phyloP scores from a whole-genome alignment of 2,329 filamentous ascomycete species.

The Cladophialophora yegresii region DNA sequence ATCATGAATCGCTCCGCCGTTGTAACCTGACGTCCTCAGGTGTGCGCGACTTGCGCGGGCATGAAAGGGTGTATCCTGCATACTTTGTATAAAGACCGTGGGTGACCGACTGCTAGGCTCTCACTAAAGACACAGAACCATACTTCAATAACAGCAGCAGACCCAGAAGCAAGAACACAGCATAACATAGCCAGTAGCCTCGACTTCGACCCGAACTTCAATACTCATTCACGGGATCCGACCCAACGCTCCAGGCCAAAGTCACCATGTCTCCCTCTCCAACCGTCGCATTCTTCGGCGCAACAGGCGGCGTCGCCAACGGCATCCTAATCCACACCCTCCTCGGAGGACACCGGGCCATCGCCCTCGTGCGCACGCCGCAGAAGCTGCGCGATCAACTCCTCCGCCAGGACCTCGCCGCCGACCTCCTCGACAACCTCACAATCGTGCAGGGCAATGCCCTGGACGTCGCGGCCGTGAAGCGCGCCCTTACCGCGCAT shows the following conservation, averaged over 20 bases:
- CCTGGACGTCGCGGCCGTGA: constrained; percentile 47
- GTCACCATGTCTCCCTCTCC: constrained; percentile 23
- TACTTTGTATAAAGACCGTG: background rate
- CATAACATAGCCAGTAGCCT: too few species aligned
- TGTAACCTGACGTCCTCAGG: background rate
- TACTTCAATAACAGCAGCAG: background rate
- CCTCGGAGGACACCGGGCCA: constrained; percentile 46
- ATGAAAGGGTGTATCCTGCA: background rate
- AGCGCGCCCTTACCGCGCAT: constrained; percentile 42
- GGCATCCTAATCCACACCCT: constrained; percentile 50
- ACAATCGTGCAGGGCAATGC: constrained; percentile 54
- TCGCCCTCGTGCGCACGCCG: constrained; percentile 54
- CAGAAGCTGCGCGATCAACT: constrained; percentile 53
- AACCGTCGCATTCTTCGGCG: constrained; percentile 56
- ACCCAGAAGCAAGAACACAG: too few species aligned
- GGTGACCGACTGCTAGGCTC: background rate
- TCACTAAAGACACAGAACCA: background rate
- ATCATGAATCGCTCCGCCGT: constrained; percentile 12
- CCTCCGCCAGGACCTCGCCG: constrained; percentile 43
- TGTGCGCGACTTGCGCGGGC: background rate
- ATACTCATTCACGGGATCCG: too few species aligned
- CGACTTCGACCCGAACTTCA: too few species aligned
- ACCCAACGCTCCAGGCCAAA: too few species aligned
- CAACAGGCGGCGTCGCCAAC: constrained; percentile 53
- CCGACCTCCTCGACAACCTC: constrained; percentile 45